Evolutionary conservation across 805 yeast species (phyloP), one percentile per base, ranked within the genome.

Genomic region (Myxozyma sirexii): DNA sequence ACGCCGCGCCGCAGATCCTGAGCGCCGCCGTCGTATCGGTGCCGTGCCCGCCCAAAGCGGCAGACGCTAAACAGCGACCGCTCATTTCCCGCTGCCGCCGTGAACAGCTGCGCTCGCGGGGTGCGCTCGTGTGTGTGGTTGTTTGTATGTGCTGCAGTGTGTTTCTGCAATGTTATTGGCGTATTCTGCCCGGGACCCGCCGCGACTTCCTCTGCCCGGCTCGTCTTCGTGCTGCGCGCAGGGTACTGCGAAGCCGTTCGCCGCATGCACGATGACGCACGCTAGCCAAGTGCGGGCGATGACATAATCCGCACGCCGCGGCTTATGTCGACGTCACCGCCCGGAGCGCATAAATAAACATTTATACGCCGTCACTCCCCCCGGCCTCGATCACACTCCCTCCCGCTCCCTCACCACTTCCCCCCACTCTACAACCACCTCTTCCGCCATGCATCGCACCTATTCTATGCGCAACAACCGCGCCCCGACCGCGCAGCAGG

Each of bases 401-500:
- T 15, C 19, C 29, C 26, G 12, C 41, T 33, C 6, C 49, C 31
- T 12, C 56, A 41, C 37, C 45, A 38, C 26, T 21, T 19, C 23
- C 8, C 31, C 12, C 21, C 45, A 6, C 43, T 15, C 47, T 15
- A n/a, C 41, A 17, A 29, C 27, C 15, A n/a, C 49, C 33, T 21
- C 35, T 17, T 10, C 19, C 59, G 43, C 43, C 19, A 94, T 94
- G 99, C 97, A 93, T 83, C 88, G 97, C 86, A 93, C 99, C 52
- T 94, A 94, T 79, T 93, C 99, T 37, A 82, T 93, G 78, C 91
- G 99, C 84, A 86, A 91, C 70, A 76, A 87, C 57, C 88, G 97
- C 77, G 98, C 97, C 41, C 99, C 99, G 64, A 92, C 99, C 59
- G 98, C 98, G 62, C 84, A 97, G 67, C 97, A 93, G 78, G 77